phyloP scores from a whole-genome alignment of 2,329 filamentous ascomycete species.

The Fusarium sp. region DNA sequence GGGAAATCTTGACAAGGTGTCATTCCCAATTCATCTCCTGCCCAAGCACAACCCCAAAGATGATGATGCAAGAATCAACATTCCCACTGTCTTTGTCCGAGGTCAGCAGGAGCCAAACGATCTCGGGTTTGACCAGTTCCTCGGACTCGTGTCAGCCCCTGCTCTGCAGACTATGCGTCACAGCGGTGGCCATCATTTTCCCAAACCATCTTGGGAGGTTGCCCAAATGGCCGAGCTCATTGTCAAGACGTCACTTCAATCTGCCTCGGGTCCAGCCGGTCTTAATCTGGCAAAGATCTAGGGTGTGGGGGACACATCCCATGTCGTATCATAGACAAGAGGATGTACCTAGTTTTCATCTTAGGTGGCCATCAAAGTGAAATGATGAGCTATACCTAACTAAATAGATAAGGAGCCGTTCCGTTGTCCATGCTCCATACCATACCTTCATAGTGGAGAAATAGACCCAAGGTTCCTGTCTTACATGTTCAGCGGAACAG shows the following conservation, averaged over 20 bases:
- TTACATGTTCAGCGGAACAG: neutral
- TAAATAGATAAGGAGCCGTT: neutral
- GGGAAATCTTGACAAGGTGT: neutral
- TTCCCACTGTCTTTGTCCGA: neutral
- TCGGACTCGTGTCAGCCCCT: neutral
- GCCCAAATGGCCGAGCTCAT: neutral
- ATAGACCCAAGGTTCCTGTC: neutral
- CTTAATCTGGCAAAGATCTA: neutral
- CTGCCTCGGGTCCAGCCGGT: neutral
- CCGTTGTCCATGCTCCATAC: neutral
- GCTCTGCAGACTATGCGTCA: neutral
- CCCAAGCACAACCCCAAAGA: neutral
- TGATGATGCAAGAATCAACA: neutral
- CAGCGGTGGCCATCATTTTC: neutral
- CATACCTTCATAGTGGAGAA: neutral
- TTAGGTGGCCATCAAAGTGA: neutral
- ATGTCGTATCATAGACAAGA: neutral
- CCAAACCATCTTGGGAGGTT: neutral
- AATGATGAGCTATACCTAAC: neutral
- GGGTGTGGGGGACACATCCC: neutral
- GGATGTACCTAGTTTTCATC: neutral
- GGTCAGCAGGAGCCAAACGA: neutral
- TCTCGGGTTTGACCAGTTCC: neutral
- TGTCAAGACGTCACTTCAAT: neutral
- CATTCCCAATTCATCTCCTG: neutral